These are phyloP conservation scores for Citrus cavaleriei DNA, from an alignment of 345 rosid genomes.

Conservation along the genomic window DNA sequence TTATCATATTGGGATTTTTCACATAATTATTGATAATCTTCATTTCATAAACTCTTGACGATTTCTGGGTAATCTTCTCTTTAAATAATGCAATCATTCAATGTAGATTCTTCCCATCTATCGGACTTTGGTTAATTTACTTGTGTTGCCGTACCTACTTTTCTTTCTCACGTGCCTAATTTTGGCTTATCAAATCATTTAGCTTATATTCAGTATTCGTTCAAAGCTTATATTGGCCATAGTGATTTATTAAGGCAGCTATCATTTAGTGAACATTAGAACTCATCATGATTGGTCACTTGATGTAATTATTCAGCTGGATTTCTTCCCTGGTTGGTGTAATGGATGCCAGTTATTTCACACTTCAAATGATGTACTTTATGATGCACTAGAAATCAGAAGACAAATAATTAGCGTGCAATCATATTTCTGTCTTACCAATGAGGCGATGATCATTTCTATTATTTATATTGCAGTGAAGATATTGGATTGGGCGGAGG, in stretches of 20 bases:
- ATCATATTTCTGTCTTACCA: not conserved
- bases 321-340: not conserved
- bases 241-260: not conserved
- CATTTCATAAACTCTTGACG: not conserved
- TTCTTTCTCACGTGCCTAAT: not conserved
- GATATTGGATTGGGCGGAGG: slow-evolving; percentile 82
- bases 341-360: not conserved
- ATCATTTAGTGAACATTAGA: not conserved
- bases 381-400: not conserved
- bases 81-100: not conserved
- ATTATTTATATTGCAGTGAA: slow-evolving; percentile 42
- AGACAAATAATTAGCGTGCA: not conserved
- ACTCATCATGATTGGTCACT: not conserved
- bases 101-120: not conserved
- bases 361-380: not conserved
- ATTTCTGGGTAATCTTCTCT: not conserved
- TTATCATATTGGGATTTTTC: not conserved
- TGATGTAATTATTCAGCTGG: not conserved
- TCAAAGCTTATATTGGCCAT: not conserved
- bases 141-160: not conserved
- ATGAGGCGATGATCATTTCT: slow-evolving; percentile 3
- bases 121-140: not conserved
- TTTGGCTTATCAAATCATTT: not conserved
- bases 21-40: not conserved
- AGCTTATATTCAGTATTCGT: not conserved